phyloP scores from a whole-genome alignment of 1,284 basidiomycete genomes.

The Wolfiporia cocos region DNA sequence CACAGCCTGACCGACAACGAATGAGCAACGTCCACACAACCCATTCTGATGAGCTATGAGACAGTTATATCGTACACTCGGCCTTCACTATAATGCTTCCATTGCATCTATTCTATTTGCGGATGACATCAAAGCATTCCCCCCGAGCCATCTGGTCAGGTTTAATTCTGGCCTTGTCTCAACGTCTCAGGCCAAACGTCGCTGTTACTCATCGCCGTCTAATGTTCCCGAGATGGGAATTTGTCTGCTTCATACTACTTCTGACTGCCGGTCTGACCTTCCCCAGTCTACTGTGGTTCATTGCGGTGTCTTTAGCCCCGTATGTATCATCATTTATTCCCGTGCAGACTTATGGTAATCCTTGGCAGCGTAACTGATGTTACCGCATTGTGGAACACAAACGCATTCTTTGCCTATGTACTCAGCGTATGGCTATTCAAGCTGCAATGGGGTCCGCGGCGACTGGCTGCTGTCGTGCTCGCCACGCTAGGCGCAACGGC shows the following conservation, averaged over 20 bases:
- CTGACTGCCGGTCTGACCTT: slow-evolving; percentile 55
- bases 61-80: slow-evolving; percentile 73
- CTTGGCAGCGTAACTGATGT: slow-evolving; percentile 65
- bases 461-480: slow-evolving; percentile 63
- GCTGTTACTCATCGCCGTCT: slow-evolving; percentile 10
- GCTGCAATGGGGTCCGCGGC: slow-evolving; percentile 55
- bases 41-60: slow-evolving; percentile 2
- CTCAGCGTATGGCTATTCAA: slow-evolving; percentile 59
- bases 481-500: slow-evolving; percentile 68
- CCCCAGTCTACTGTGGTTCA: slow-evolving; percentile 70
- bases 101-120: slow-evolving; percentile 60
- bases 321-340: slow-evolving; percentile 34
- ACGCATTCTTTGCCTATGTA: slow-evolving; percentile 79
- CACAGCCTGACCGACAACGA: background rate
- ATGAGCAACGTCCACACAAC: too few relatives aligned
- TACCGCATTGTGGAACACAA: slow-evolving; percentile 82
- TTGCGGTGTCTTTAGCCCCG: slow-evolving; percentile 64
- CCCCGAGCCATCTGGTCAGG: slow-evolving; percentile 40
- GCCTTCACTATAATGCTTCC: slow-evolving; percentile 66
- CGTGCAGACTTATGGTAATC: slow-evolving; percentile 9
- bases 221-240: slow-evolving; percentile 39
- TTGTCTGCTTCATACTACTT: slow-evolving; percentile 37
- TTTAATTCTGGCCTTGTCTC: slow-evolving; percentile 43
- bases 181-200: slow-evolving; percentile 41
- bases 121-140: slow-evolving; percentile 39